phyloP scores from a whole-genome alignment of 352 stramenopile genomes.

The Phytopythium delawarense region DNA sequence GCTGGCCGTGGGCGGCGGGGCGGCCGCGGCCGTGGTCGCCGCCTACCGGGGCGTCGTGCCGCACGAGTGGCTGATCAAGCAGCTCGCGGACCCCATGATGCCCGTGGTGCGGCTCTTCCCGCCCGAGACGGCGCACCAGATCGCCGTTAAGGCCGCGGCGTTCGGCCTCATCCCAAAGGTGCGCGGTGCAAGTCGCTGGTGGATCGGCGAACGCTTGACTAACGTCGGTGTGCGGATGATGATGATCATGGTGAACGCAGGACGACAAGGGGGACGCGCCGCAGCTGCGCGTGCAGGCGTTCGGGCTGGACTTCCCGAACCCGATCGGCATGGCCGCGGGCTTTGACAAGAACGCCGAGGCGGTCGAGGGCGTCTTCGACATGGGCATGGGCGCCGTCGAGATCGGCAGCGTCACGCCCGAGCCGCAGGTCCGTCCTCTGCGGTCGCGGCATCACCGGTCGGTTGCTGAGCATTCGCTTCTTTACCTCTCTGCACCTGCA shows the following conservation, averaged over 20 bases:
- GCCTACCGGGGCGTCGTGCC: slow-evolving; percentile 64
- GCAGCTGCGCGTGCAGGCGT: slow-evolving; percentile 46
- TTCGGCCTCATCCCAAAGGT: slow-evolving; percentile 73
- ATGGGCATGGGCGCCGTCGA: slow-evolving; percentile 95
- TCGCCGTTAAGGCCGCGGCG: slow-evolving; percentile 76
- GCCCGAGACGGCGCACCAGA: slow-evolving; percentile 80
- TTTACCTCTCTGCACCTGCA: slow-evolving; percentile 3
- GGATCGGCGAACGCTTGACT: not conserved
- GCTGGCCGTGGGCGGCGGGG: slow-evolving; percentile 42
- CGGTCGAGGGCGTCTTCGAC: slow-evolving; percentile 91
- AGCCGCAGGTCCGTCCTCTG: slow-evolving; percentile 64
- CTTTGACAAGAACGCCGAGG: slow-evolving; percentile 97
- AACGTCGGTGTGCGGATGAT: not conserved
- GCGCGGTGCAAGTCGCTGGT: no score
- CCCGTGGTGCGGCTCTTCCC: slow-evolving; percentile 77
- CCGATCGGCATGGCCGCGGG: slow-evolving; percentile 95
- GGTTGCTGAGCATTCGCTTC: not conserved
- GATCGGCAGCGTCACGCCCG: slow-evolving; percentile 93
- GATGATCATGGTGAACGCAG: slow-evolving; percentile 5
- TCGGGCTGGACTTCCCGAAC: slow-evolving; percentile 86
- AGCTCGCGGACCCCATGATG: slow-evolving; percentile 76
- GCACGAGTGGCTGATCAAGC: slow-evolving; percentile 70
- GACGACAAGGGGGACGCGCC: slow-evolving; percentile 45
- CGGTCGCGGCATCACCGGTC: not conserved
- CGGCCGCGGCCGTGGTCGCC: slow-evolving; percentile 47